A percentile compares a stretch with the other conserved stretches of the same genome.
phyloP scores from a whole-genome alignment of 371 early-diverging fungal genomes.

The Syncephalastrum monosporum region DNA sequence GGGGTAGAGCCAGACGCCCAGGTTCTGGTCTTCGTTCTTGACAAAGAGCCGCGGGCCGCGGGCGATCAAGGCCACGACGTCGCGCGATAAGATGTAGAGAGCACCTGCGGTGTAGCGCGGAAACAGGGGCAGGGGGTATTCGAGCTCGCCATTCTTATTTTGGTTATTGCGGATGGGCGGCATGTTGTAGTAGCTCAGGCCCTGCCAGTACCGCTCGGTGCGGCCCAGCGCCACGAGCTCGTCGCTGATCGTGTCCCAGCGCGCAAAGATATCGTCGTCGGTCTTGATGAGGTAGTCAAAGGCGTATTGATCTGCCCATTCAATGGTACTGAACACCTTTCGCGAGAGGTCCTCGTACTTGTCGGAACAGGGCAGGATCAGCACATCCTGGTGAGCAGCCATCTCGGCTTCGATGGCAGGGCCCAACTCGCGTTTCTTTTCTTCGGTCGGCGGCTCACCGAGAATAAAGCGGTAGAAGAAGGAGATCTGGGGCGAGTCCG shows the following conservation, averaged over 20 bases:
- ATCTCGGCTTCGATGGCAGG: conserved; percentile 38
- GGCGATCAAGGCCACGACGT: conserved; percentile 34
- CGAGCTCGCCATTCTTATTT: conserved; percentile 47
- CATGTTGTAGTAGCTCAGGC: conserved; percentile 56
- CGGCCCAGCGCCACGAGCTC: conserved; percentile 55
- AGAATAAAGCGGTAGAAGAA: conserved; percentile 59
- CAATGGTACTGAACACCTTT: conserved; percentile 52
- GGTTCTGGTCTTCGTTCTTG: conserved; percentile 48
- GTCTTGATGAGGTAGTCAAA: conserved; percentile 62
- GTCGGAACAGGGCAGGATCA: conserved; percentile 60
- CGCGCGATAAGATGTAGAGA: conserved; percentile 53
- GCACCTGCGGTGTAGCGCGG: conserved; percentile 49
- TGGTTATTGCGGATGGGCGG: conserved; percentile 40
- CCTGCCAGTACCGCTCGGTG: conserved; percentile 59
- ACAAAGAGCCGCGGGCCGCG: conserved; percentile 43
- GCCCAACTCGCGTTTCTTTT: conserved; percentile 37
- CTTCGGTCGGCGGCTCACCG: conserved; percentile 50
- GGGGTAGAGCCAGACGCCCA: conserved; percentile 57
- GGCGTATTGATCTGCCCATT: conserved; percentile 43
- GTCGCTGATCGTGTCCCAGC: conserved; percentile 54
- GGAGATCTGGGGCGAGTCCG: conserved; percentile 30
- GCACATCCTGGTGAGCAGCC: conserved; percentile 40
- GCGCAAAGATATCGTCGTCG: conserved; percentile 61
- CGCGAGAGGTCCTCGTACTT: conserved; percentile 36
- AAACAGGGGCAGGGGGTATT: conserved; percentile 49